Evolutionary conservation across 2,329 filamentous ascomycete species (phyloP).

Genomic region (Aspergillus sp.): DNA sequence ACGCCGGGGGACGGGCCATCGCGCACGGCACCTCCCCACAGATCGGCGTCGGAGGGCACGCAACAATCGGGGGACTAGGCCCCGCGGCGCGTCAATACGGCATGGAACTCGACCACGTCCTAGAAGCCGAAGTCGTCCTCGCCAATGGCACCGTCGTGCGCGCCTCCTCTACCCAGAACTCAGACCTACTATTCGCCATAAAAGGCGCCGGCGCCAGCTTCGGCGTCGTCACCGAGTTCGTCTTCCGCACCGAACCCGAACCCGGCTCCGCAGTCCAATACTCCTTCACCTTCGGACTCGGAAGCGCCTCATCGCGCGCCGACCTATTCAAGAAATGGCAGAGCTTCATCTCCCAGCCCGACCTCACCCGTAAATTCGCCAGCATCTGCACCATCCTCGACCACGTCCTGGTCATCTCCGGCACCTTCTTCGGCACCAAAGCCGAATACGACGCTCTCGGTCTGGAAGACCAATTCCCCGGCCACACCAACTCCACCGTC

Average conservation of each 20-base stretch:
- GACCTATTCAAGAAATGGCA: constrained; percentile 61
- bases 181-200: constrained; percentile 40
- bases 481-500: constrained; percentile 18
- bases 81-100: constrained; percentile 52
- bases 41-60: constrained; percentile 45
- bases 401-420: constrained; percentile 58
- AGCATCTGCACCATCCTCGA: constrained; percentile 59
- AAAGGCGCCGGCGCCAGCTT: constrained; percentile 41
- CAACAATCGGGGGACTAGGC: constrained; percentile 43
- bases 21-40: constrained; percentile 43
- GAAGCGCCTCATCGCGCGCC: constrained; percentile 52
- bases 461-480: constrained; percentile 29
- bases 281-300: constrained; percentile 55
- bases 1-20: constrained; percentile 36
- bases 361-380: constrained; percentile 61
- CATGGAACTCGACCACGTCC: constrained; percentile 53
- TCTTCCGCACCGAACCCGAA: constrained; percentile 38
- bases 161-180: constrained; percentile 31
- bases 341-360: constrained; percentile 55
- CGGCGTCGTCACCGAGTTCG: constrained; percentile 44
- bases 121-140: constrained; percentile 51
- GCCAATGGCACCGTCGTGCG: constrained; percentile 39
- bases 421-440: constrained; percentile 63
- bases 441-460: constrained; percentile 55
- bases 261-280: constrained; percentile 57